Base-by-base conservation (phyloP, 139 green algal species). In the Auxenochlorella pyrenoidosa region DNA sequence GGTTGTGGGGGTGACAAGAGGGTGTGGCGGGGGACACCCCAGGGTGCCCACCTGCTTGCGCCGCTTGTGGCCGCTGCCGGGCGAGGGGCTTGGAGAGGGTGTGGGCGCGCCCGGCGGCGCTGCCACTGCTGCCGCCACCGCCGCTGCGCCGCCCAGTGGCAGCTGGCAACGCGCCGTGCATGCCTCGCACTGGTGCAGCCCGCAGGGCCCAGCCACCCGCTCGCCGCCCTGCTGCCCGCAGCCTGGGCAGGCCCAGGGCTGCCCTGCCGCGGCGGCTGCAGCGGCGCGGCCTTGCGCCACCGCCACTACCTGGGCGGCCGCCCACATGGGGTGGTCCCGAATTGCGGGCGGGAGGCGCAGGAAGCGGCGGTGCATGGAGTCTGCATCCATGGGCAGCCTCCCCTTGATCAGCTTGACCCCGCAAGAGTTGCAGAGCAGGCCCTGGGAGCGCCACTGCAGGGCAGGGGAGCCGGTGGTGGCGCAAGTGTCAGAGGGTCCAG, bases 361-460 rank as follows among this genome's bases (percentile, higher is more conserved):
- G 34, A 44, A 85, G 59, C 80, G 80, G 63, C 80, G 80, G 63
- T 85, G 60, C 80, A 85, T 85, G 40, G 80, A 76, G 2, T 85
- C 63, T 10, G 75, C 44, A 32, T 40, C 75, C 80, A 85, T 85
- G 0, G 60, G 80, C 80, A 85, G 80, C 21, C 80, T 60, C 40
- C 80, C 80, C 80, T 85, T 85, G 80, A 85, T 85, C 1, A 85
- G 80, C 80, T 76, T 85, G 26, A 85, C 80, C 15, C 80, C 80
- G 63, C 80, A 85, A 10, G 24, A 41, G 63, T 85, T 85, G 80
- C 80, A 85, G 36, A 85, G 80, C 80, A 85, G 80, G 40, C 80
- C 80, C 40, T 85, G 80, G 40, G 80, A 85, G 40, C 80, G 80
- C 80, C 80, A 85, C 80, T 85, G 80, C 63, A 41, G 63, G 10